phyloP scores from a whole-genome alignment of 1,139 yeast species.

The Lodderomyces oxycetoniae region DNA sequence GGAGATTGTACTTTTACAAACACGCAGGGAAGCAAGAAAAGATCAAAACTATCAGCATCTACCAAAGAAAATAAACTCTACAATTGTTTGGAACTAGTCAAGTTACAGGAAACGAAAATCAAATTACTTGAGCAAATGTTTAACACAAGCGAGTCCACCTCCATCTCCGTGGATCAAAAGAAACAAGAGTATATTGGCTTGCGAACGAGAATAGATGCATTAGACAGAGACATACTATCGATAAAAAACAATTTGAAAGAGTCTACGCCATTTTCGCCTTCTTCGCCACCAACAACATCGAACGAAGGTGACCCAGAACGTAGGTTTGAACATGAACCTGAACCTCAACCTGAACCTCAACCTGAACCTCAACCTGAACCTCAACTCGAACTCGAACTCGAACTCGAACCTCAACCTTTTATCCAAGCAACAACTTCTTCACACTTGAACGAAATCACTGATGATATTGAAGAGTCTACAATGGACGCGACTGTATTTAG shows the following conservation, averaged over 20 bases:
- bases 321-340: not conserved
- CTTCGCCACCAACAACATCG: constrained; percentile 1
- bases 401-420: not conserved
- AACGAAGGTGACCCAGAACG: no score
- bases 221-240: constrained; percentile 10
- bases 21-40: not conserved
- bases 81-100: constrained; percentile 6
- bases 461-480: constrained; percentile 4
- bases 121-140: constrained; percentile 25
- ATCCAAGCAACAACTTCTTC: not conserved
- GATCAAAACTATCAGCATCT: not conserved
- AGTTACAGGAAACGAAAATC: constrained; percentile 24
- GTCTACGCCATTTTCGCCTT: not conserved
- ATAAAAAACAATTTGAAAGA: not conserved
- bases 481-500: constrained; percentile 6
- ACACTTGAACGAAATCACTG: constrained; percentile 1
- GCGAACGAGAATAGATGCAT: constrained; percentile 17
- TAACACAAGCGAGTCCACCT: constrained; percentile 29
- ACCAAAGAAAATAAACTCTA: not conserved
- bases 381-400: not conserved
- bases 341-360: not conserved
- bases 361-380: not conserved
- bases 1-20: not conserved
- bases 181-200: constrained; percentile 22
- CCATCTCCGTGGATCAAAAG: constrained; percentile 34